Evolutionary conservation across 495 filamentous ascomycete species (phyloP).

Genomic region (Aspergillus homomorphus): DNA sequence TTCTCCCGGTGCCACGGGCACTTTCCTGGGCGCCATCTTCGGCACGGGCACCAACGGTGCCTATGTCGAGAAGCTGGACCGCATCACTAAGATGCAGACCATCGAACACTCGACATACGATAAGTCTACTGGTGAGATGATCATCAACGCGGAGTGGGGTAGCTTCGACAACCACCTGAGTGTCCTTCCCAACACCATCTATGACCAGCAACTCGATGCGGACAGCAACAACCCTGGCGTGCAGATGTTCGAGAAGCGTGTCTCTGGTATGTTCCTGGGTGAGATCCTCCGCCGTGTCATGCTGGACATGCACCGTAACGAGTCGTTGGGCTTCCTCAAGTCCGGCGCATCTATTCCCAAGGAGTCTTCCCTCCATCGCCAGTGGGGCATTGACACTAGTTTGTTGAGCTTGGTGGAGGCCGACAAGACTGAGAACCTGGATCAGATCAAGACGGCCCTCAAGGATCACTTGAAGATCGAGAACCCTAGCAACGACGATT

Average conservation of each 20-base stretch:
- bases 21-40: slow-evolving; percentile 84
- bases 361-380: slow-evolving; percentile 63
- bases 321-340: slow-evolving; percentile 62
- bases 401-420: slow-evolving; percentile 78
- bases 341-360: slow-evolving; percentile 60
- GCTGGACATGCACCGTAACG: slow-evolving; percentile 60
- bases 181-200: slow-evolving; percentile 80
- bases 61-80: slow-evolving; percentile 63
- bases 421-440: slow-evolving; percentile 63
- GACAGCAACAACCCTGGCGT: slow-evolving; percentile 88
- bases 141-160: slow-evolving; percentile 98
- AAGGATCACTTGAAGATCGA: slow-evolving; percentile 70
- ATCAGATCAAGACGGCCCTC: slow-evolving; percentile 68
- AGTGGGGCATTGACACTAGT: slow-evolving; percentile 88
- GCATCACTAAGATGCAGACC: slow-evolving; percentile 44
- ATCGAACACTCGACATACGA: slow-evolving; percentile 63
- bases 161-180: slow-evolving; percentile 93
- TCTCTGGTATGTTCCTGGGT: slow-evolving; percentile 97
- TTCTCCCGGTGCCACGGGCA: slow-evolving; percentile 80
- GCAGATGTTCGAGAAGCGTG: slow-evolving; percentile 98
- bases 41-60: slow-evolving; percentile 95
- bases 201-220: slow-evolving; percentile 74
- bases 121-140: slow-evolving; percentile 84
- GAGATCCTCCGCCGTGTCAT: slow-evolving; percentile 84
- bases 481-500: slow-evolving; percentile 70